phyloP scores from a whole-genome alignment of 805 yeast species.

The Candida boleticola region DNA sequence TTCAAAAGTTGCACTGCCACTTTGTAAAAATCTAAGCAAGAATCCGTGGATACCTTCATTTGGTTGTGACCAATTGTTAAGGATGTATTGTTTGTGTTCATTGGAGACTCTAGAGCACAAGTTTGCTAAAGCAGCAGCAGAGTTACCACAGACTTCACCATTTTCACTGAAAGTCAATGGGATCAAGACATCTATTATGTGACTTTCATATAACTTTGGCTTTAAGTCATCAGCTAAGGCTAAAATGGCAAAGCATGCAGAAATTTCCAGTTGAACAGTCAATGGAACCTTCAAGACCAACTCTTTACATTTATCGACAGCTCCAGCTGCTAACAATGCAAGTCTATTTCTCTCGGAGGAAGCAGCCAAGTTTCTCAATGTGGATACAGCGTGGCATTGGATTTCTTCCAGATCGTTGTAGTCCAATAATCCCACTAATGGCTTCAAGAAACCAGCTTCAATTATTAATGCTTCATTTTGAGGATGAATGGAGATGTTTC shows the following conservation, averaged over 20 bases:
- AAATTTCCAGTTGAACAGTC: constrained; percentile 90
- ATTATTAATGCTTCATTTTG: constrained; percentile 92
- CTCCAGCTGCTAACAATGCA: constrained; percentile 91
- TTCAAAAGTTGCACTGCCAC: constrained; percentile 91
- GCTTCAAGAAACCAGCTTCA: constrained; percentile 93
- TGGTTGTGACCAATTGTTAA: constrained; percentile 75
- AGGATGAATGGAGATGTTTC: constrained; percentile 96
- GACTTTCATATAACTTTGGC: constrained; percentile 75
- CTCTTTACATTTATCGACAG: constrained; percentile 88
- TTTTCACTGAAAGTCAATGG: constrained; percentile 87
- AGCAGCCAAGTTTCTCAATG: constrained; percentile 94
- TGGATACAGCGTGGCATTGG: constrained; percentile 97
- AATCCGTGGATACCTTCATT: constrained; percentile 85
- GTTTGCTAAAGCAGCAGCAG: constrained; percentile 97
- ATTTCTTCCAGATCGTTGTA: constrained; percentile 91
- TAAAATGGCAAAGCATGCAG: constrained; percentile 95
- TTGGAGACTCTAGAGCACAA: constrained; percentile 81
- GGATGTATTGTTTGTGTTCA: constrained; percentile 72
- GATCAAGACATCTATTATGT: constrained; percentile 81
- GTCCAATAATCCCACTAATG: constrained; percentile 81
- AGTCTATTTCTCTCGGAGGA: constrained; percentile 89
- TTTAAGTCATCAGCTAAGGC: constrained; percentile 96
- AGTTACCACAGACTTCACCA: constrained; percentile 95
- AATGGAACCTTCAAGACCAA: constrained; percentile 84
- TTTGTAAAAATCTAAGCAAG: constrained; percentile 71